Base-by-base conservation (phyloP, 805 yeast species). In the Sungouiella thailandica region DNA sequence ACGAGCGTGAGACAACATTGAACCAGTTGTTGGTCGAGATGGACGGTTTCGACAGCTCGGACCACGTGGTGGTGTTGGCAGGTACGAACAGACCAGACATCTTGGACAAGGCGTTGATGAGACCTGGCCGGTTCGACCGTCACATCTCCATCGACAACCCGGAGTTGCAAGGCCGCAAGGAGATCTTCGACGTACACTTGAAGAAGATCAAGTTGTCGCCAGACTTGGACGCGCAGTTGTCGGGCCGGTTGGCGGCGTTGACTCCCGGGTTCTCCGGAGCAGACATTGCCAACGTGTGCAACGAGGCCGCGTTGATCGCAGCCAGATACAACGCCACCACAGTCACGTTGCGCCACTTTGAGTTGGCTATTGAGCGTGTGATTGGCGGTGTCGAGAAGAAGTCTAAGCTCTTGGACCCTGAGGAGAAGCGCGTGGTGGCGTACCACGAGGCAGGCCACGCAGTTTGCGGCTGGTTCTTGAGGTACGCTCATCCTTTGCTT, bases 371-470 rank as follows among this genome's bases (percentile, higher is more conserved):
- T 55, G 97, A 89, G 61, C 77, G 96, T 53, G 96, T 88, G 30
- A 80, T 88, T 62, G 96, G 94, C 8, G 97, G 97, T n/a, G 65
- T 89, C 29, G 96, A 88, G 57, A 82, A 83, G 60, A 85, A 85
- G 54, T 77, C 93, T 1, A 76, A 80, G 55, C 78, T 89, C 7
- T 67, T 88, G 33, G 78, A 85, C 5, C 80, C 81, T 7, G 85
- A 82, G 23, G 95, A 89, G 58, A 84, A 86, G 67, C 76, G 68
- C 45, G 76, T 84, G 20, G 96, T 88, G 31, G 96, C 96, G 0
- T 88, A 84, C 55, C 97, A 88, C 59, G 97, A 88, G 62, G 97
- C 97, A 2, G 97, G 97, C 0, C 97, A 88, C 58, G 97, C 97
- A 4, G 82, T 88, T 31, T 84, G 96, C 61, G 97, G 96, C 15